Evolutionary conservation across 164 flowering plant genomes (phyloP), one percentile per base, ranked within the genome.

Genomic region (Echeveria elegans): DNA sequence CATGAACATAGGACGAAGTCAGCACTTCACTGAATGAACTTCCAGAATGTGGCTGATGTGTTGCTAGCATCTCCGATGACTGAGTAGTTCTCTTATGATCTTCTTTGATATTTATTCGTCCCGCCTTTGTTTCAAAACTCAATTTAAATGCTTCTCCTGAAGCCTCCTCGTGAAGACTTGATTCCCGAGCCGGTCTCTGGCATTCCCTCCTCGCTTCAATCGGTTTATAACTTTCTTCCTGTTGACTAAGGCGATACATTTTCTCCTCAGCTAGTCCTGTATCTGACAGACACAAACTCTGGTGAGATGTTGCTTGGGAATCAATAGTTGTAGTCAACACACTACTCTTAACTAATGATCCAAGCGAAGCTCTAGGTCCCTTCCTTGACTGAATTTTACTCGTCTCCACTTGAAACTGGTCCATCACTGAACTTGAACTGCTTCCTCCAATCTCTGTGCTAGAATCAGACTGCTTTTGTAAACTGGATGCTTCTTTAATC

Each of bases 11-110:
- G 23, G 68, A 73, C 41, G 68, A 56, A 11, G 68, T 66, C 31
- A 68, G 59, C 28, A 66, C 76, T 53, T 36, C 64, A 41, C 47
- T 70, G 65, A 45, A 5, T 38, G 81, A 72, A 63, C 75, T 79
- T 75, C 76, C 70, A 47, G 32, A 60, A 28, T 69, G 68, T 30
- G 64, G 63, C 32, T 82, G 86, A 71, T 82, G 67, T 15, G 32
- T 23, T 56, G 66, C 18, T 8, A 63, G 16, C 18, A 63, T 31
- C 66, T 36, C 45, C 5, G 15, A 56, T 52, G 69, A 63, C 64
- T 79, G 75, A 36, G 80, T 65, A 36, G 65, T 77, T 69, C 72
- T 80, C 63, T 67, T 60, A 29, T 70, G 70, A 32, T 34, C 66
- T 19, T 34, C 72, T 30, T 50, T 64, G 18, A 19, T 69, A 68